These are phyloP conservation scores for Salix koriyanagi DNA, from an alignment of 345 rosid genomes.

Conservation along the genomic window DNA sequence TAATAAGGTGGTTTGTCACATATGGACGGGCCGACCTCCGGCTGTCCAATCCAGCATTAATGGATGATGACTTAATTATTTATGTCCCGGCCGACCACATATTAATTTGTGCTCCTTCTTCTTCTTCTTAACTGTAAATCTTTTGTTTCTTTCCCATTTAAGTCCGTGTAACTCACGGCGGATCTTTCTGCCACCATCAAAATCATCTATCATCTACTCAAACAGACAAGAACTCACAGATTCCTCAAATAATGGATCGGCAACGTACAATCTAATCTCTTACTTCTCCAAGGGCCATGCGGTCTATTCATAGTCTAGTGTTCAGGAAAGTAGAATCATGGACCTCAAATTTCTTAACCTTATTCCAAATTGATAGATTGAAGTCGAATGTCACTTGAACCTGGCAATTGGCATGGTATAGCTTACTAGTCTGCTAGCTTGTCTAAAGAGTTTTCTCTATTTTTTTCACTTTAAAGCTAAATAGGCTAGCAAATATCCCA, in stretches of 20 bases:
- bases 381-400: not conserved
- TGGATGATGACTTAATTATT: not conserved
- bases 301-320: not conserved
- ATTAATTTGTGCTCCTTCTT: not conserved
- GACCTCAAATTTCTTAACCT: not conserved
- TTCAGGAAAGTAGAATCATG: not conserved
- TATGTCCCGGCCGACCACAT: not conserved
- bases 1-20: not conserved
- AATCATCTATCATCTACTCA: not conserved
- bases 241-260: not conserved
- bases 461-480: not conserved
- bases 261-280: not conserved
- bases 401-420: not conserved
- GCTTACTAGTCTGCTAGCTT: not conserved
- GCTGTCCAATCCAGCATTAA: not conserved
- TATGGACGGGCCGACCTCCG: not conserved
- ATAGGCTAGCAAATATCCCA: not conserved
- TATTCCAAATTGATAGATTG: not conserved
- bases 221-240: not conserved
- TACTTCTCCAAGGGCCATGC: not conserved
- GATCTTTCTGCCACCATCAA: not conserved
- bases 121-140: not conserved
- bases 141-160: not conserved
- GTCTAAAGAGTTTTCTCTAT: not conserved
- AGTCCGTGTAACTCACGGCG: not conserved